Evolutionary conservation across 306 rosid genomes (phyloP).

Genomic region (Macrotyloma uniflorum): DNA sequence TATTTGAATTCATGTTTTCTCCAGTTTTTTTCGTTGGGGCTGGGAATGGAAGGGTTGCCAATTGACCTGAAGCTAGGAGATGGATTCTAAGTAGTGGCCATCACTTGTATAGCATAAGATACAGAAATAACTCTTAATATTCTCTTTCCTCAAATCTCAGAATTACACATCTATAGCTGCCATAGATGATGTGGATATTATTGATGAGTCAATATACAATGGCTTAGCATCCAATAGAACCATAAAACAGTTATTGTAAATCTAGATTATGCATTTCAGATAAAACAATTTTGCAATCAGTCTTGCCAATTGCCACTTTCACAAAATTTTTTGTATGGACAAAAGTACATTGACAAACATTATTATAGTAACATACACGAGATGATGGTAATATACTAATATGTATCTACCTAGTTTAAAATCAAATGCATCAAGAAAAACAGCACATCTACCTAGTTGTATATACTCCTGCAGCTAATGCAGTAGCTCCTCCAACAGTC

Average conservation of each 20-base stretch:
- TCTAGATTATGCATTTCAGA: conserved; percentile 21
- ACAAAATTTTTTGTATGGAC: neutral
- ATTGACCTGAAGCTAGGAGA: neutral
- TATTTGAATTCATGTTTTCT: neutral
- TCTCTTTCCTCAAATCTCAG: neutral
- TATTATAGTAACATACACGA: neutral
- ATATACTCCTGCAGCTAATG: conserved; percentile 97
- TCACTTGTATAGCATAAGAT: neutral
- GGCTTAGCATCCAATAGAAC: neutral
- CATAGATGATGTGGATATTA: neutral
- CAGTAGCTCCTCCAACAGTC: conserved; percentile 99
- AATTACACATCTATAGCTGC: neutral
- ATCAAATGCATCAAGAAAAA: conserved; percentile 27
- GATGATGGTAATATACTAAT: neutral
- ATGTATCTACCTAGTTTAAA: conserved; percentile 16
- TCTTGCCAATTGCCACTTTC: conserved; percentile 2
- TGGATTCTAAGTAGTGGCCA: conserved; percentile 12
- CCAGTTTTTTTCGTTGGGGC: neutral
- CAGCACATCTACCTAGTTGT: conserved; percentile 73
- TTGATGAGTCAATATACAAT: neutral
- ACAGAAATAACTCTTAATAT: conserved; percentile 14
- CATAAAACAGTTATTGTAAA: conserved; percentile 7
- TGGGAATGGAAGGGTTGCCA: neutral
- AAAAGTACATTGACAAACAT: neutral
- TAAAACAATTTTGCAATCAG: conserved; percentile 13